Percentiles rank a stretch among this genome's conserved stretches.
Conservation (phyloP, 805 yeast species). For the Suhomyces xylopsoci region DNA sequence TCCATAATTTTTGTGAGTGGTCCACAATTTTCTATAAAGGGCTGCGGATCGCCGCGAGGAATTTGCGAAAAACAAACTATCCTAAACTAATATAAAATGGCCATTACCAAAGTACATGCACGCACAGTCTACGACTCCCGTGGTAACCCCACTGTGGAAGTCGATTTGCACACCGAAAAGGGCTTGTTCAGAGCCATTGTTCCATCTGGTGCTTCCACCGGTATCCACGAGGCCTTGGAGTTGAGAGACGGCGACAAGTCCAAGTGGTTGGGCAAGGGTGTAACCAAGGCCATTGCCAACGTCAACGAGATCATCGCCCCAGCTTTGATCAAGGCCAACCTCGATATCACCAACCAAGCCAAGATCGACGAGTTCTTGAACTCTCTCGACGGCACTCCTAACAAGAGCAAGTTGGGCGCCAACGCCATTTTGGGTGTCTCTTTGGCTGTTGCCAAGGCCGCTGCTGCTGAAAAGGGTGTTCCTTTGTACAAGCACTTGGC, state of each 20-base stretch:
- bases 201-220: constrained; percentile 99
- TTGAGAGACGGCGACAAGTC: constrained; percentile 97
- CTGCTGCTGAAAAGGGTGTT: constrained; percentile 91
- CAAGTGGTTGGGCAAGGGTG: constrained; percentile 99
- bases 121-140: constrained; percentile 99
- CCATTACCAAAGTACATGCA: constrained; percentile 83
- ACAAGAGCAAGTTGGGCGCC: constrained; percentile 97
- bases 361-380: constrained; percentile 83
- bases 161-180: constrained; percentile 86
- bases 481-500: constrained; percentile 93
- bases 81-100: no score
- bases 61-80: no score
- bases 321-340: constrained; percentile 74
- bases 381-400: constrained; percentile 92
- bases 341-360: constrained; percentile 84
- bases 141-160: constrained; percentile 99
- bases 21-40: constrained; percentile 13
- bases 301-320: constrained; percentile 95
- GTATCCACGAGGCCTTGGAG: constrained; percentile 97
- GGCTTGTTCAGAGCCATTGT: constrained; percentile 97
- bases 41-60: neutral
- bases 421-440: constrained; percentile 98
- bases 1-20: constrained; percentile 20
- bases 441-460: constrained; percentile 95
- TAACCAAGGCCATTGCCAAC: constrained; percentile 91